Conservation (phyloP, 176 grass and related monocot genomes). For the Avena atlantica region DNA sequence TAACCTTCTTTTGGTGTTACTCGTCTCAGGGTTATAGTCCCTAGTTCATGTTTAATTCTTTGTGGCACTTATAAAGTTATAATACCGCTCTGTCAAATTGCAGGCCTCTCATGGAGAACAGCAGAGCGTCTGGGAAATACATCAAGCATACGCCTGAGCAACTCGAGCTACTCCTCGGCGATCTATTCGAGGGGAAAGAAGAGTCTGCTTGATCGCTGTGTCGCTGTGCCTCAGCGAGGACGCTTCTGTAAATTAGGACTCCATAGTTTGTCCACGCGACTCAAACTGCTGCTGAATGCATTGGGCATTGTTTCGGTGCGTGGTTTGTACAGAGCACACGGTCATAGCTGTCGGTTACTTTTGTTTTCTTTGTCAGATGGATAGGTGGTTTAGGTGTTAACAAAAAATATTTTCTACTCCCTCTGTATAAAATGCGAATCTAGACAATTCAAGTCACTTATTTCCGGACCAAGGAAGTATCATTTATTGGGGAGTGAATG, state of each 20-base stretch:
- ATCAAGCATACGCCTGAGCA: conserved; percentile 82
- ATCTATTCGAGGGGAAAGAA: conserved; percentile 91
- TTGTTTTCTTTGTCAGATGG: conserved; percentile 20
- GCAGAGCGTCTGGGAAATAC: conserved; percentile 77
- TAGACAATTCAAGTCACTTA: no score
- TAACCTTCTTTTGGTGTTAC: background rate
- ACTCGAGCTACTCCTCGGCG: conserved; percentile 71
- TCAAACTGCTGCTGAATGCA: background rate
- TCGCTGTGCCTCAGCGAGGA: no score
- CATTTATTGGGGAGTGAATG: background rate
- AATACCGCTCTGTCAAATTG: no score
- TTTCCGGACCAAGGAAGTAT: no score
- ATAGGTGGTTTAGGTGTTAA: conserved; percentile 11
- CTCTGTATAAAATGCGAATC: no score
- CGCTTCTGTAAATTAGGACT: no score
- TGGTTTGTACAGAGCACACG: conserved; percentile 46
- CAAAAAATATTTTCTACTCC: no score
- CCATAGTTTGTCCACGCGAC: background rate
- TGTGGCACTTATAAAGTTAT: no score
- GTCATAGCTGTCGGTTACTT: background rate
- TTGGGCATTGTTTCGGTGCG: background rate
- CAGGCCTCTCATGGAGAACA: conserved; percentile 88
- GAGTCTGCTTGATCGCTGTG: conserved; percentile 50
- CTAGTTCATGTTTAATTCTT: background rate
- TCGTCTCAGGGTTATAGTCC: background rate